phyloP scores from a whole-genome alignment of 1,139 yeast genomes.

The Geotrichum reessii region DNA sequence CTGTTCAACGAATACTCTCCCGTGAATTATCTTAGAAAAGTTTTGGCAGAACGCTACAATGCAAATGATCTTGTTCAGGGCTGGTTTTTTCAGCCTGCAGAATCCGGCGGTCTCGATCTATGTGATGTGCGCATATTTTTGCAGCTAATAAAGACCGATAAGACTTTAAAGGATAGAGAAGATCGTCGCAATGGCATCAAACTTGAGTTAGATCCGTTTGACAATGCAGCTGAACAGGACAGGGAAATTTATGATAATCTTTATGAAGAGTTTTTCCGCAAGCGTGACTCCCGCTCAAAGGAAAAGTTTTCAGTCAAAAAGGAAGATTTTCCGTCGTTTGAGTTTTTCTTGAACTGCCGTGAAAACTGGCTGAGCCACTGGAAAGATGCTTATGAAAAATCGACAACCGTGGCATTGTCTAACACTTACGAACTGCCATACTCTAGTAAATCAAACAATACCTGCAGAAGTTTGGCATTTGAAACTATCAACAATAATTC shows the following conservation, averaged over 20 bases:
- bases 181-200: conserved; percentile 1
- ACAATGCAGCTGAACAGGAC: conserved; percentile 12
- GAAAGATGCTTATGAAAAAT: neutral
- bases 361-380: conserved; percentile 12
- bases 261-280: conserved; percentile 4
- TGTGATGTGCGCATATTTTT: conserved; percentile 17
- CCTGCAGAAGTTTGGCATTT: no score
- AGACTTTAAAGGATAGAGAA: conserved; percentile 1
- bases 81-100: conserved; percentile 21
- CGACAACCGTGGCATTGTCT: neutral
- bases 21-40: conserved; percentile 1
- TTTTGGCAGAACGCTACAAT: conserved; percentile 10
- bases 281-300: neutral
- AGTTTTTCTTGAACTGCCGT: conserved; percentile 5
- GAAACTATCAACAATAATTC: neutral
- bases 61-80: conserved; percentile 17
- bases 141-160: neutral
- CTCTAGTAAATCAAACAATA: no score
- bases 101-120: conserved; percentile 22
- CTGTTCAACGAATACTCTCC: conserved; percentile 17
- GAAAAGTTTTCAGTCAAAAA: neutral
- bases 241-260: conserved; percentile 7
- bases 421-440: neutral
- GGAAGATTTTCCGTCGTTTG: conserved; percentile 10
- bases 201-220: conserved; percentile 5